Evolutionary conservation across 306 rosid species (phyloP), one percentile per base, ranked within the genome.

Genomic region (Glycine soja): DNA sequence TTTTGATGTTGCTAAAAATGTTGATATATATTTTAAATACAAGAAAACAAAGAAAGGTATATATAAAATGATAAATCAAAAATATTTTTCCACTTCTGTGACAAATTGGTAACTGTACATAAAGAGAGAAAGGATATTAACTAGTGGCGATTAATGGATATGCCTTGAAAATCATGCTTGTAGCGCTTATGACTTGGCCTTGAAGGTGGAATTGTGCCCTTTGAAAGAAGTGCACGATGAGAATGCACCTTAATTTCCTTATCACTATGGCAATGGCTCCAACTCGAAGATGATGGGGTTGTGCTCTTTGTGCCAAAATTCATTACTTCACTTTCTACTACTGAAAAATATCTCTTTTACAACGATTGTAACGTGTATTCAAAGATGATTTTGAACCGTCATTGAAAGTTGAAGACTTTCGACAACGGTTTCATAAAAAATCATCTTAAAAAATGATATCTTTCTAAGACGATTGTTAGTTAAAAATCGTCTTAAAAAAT

Each of bases 211-310:
- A 74, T 42, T 0, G 2, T 54, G 12, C 67, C 52, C 18, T 56
- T 54, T 73, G 59, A 48, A 47, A 70, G 45, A 70, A 54, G 75
- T 11, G 75, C 75, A 12, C 59, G 45, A 48, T 30, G 58, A 12
- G 18, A 40, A 24, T 53, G 59, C 59, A 53, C 9, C 19, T 2
- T 52, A 52, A 13, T 52, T 9, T 24, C 40, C 40, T 70, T 70
- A 42, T 7, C 51, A 53, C 10, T 14, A 53, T 74, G 36, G 24
- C 61, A 13, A 8, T 71, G 54, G 8, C 38, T 15, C 77, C 65
- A 53, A 72, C n/a, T 4, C 34, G 50, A 72, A 36, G 77, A 10
- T 51, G 13, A 47, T 47, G 51, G 47, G 48, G 13, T 8, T 13
- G 76, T 30, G 19, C 13, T 50, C 12, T 16, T 24, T 24, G 34